Conservation (phyloP, 495 filamentous ascomycete species). For the Hypoxylon trugodes region DNA sequence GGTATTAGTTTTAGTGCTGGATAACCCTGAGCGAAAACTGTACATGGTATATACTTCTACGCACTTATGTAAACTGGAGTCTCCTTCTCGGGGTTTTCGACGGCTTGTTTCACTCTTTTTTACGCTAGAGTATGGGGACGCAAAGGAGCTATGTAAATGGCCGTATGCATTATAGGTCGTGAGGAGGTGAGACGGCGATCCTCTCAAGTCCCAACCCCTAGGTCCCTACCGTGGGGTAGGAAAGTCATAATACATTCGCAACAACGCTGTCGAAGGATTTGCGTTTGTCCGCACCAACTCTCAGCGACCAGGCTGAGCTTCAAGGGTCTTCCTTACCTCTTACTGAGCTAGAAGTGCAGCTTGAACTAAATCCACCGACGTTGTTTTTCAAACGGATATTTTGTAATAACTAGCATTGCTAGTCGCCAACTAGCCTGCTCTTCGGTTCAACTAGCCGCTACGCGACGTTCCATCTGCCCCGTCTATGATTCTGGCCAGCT, state of each 20-base stretch:
- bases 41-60: neutral
- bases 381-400: neutral
- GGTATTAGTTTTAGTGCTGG: constrained; percentile 22
- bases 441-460: constrained; percentile 31
- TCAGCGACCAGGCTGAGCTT: neutral
- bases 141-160: neutral
- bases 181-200: constrained; percentile 5
- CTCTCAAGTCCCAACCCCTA: neutral
- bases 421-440: constrained; percentile 15
- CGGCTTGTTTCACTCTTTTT: constrained; percentile 9
- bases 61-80: constrained; percentile 13
- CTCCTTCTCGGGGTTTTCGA: neutral
- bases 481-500: constrained; percentile 15
- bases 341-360: neutral
- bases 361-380: neutral
- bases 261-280: constrained; percentile 18
- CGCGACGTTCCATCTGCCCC: constrained; percentile 2
- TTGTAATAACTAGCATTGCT: constrained; percentile 22
- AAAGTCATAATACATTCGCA: constrained; percentile 10
- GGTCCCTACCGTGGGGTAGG: neutral
- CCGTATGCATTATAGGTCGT: neutral
- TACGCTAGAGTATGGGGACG: neutral
- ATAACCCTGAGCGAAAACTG: constrained; percentile 9
- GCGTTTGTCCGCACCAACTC: constrained; percentile 12
- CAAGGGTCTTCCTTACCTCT: constrained; percentile 4